phyloP scores from a whole-genome alignment of 2,329 filamentous ascomycete genomes.

The Lachnellula occidentalis region DNA sequence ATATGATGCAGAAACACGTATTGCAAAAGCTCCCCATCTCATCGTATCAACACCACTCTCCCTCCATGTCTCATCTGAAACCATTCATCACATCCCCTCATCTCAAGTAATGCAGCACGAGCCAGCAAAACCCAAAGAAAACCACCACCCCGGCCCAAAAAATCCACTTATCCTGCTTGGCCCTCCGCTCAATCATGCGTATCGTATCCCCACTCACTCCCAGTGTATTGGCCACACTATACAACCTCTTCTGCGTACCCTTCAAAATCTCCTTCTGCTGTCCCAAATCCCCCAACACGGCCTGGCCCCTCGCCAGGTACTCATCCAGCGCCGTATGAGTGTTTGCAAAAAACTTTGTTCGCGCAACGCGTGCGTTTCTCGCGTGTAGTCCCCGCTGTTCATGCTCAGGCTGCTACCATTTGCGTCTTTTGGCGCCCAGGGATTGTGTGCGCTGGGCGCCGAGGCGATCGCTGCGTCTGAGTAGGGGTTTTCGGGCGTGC shows the following conservation, averaged over 20 bases:
- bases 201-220: constrained; percentile 95
- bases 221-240: constrained; percentile 88
- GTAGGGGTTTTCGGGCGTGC: constrained; percentile 88
- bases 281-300: constrained; percentile 81
- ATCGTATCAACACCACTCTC: not conserved
- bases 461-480: constrained; percentile 46
- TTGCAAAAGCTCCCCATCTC: constrained; percentile 1
- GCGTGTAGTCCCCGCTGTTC: constrained; percentile 56
- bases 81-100: constrained; percentile 30
- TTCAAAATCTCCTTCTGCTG: constrained; percentile 93
- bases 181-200: constrained; percentile 87
- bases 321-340: constrained; percentile 87
- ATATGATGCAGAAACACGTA: not conserved
- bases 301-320: constrained; percentile 84
- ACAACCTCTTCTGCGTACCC: constrained; percentile 83
- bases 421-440: constrained; percentile 27
- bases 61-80: not conserved
- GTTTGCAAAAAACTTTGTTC: constrained; percentile 83
- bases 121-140: constrained; percentile 89
- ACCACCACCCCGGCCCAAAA: constrained; percentile 82
- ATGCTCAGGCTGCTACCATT: constrained; percentile 33
- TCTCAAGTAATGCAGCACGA: constrained; percentile 79
- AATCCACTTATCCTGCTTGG: constrained; percentile 96
- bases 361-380: constrained; percentile 78
- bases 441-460: constrained; percentile 15